Evolutionary conservation across 257 asterid genomes (phyloP).

Genomic region (Gynochthodes officinalis): DNA sequence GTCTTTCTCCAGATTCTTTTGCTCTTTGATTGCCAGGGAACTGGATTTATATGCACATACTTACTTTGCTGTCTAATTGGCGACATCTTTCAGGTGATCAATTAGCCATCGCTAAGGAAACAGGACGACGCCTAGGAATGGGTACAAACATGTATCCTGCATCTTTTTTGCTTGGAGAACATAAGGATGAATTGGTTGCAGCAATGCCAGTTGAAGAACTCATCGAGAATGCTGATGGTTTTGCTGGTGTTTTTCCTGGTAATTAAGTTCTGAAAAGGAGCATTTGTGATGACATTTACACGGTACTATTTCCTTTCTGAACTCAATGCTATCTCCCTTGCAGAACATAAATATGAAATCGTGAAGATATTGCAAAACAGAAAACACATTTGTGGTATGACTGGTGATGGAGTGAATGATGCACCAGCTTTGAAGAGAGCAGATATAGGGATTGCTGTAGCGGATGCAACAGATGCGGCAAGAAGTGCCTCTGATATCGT

Average conservation of each 20-base stretch:
- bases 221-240: constrained; percentile 65
- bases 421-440: constrained; percentile 69
- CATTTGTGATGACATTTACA: not conserved
- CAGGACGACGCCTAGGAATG: constrained; percentile 62
- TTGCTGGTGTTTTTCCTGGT: constrained; percentile 73
- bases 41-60: not conserved
- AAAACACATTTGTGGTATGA: constrained; percentile 68
- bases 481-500: constrained; percentile 66
- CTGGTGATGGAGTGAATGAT: constrained; percentile 70
- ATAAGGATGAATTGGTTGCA: constrained; percentile 42
- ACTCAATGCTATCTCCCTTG: constrained; percentile 4
- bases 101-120: constrained; percentile 58
- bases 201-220: constrained; percentile 55
- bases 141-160: constrained; percentile 75
- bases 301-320: not conserved
- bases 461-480: constrained; percentile 71
- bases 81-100: constrained; percentile 44
- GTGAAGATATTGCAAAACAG: constrained; percentile 53
- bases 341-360: constrained; percentile 70
- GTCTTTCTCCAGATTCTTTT: constrained; percentile 2
- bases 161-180: constrained; percentile 49
- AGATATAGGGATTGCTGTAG: constrained; percentile 68
- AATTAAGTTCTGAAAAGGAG: not conserved
- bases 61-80: not conserved
- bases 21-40: not conserved